These are phyloP conservation scores for Scedosporium aurantiacum DNA, from an alignment of 2,329 filamentous ascomycete genomes.

Conservation along the genomic window DNA sequence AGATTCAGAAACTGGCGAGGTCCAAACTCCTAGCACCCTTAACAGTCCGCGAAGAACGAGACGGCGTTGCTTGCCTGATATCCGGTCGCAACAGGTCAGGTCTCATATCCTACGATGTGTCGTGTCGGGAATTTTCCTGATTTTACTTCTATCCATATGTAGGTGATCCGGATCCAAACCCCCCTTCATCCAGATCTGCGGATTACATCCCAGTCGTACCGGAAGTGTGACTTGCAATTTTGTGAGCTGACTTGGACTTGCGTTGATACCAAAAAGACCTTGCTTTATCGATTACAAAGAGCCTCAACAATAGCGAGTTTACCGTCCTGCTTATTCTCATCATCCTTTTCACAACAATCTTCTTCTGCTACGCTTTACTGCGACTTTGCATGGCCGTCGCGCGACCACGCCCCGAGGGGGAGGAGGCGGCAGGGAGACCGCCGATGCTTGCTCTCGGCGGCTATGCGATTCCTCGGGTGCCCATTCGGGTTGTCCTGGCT, in stretches of 20 bases:
- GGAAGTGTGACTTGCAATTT: no score
- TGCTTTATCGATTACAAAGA: constrained; percentile 55
- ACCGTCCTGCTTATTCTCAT: constrained; percentile 71
- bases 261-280: constrained; percentile 45
- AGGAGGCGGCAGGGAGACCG: constrained; percentile 14
- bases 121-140: constrained; percentile 53
- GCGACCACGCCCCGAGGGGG: constrained; percentile 27
- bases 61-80: constrained; percentile 39
- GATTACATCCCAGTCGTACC: no score
- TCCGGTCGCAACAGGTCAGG: constrained; percentile 42
- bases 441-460: constrained; percentile 33
- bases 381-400: constrained; percentile 58
- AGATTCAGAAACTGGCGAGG: background rate
- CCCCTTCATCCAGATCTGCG: background rate
- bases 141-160: constrained; percentile 54
- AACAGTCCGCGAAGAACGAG: constrained; percentile 5
- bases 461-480: constrained; percentile 59
- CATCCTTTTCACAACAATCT: constrained; percentile 60
- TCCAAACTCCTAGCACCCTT: background rate
- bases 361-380: constrained; percentile 72
- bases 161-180: constrained; percentile 23
- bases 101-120: constrained; percentile 48
- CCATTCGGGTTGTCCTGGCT: constrained; percentile 66
- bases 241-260: no score
- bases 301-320: constrained; percentile 56